Evolutionary conservation across 2,329 filamentous ascomycete genomes (phyloP), one percentile per base, ranked within the genome.

Genomic region (Periglandula ipomoeae): DNA sequence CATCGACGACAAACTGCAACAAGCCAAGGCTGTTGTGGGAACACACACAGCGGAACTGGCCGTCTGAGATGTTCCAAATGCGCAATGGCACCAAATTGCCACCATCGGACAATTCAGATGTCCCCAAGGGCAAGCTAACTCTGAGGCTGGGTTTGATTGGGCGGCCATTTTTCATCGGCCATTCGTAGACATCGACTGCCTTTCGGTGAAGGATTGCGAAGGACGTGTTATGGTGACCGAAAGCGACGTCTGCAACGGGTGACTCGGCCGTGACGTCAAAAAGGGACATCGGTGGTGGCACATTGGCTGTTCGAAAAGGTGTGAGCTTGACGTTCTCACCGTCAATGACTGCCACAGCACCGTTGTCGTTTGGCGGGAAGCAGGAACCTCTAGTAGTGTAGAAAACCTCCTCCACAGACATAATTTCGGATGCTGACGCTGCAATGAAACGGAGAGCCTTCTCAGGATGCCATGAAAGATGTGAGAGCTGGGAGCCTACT

Each of bases 251-350:
- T 17, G 87, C 69, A 3, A 81, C 76, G 47, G 84, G 82, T 0
- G 75, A 75, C 13, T 78, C 70, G 24, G 85, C 66, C 11, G 70
- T 59, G 17, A 96, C 59, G 50, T 94, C 87, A 55, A 85, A 85
- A 53, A 91, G 75, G 15, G 89, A 82, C 89, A 97, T 96, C 1
- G 93, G 93, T 24, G 93, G 93, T 22, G 93, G 93, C 3, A 96
- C 76, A 58, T 93, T 95, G 11, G 89, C 86, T 44, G 84, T 76
- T 53, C 87, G 78, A 55, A 98, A 76, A 1, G 93, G 89, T 0
- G 93, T 97, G 41, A 97, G 66, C 62, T 94, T 95, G 50, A 97
- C 67, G 3, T 62, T 79, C 43, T 70, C 78, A 15, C 93, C 93
- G 64, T 97, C 93, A 38, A 96, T 81, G 5, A 95, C 89, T 9